Conservation (phyloP, 2,329 filamentous ascomycete genomes). For the Colletotrichum aenigma region DNA sequence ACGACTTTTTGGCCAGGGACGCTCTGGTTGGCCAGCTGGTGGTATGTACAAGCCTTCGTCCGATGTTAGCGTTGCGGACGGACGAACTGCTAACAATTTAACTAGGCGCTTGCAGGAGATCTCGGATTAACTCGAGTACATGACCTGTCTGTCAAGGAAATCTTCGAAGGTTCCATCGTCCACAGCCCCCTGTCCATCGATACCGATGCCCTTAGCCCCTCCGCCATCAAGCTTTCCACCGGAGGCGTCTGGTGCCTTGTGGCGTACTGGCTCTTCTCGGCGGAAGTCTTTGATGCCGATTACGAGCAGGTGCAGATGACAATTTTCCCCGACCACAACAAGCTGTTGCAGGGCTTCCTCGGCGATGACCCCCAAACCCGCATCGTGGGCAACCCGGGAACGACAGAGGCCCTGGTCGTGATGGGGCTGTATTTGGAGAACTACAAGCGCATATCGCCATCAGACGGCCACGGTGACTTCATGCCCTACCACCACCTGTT, state of each 20-base stretch:
- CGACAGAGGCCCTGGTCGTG: slow-evolving; percentile 63
- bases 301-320: slow-evolving; percentile 56
- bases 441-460: slow-evolving; percentile 45
- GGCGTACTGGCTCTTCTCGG: slow-evolving; percentile 67
- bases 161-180: slow-evolving; percentile 44
- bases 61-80: background rate
- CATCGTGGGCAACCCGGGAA: slow-evolving; percentile 56
- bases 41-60: slow-evolving; percentile 42
- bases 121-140: slow-evolving; percentile 51
- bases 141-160: slow-evolving; percentile 49
- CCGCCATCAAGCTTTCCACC: slow-evolving; percentile 61
- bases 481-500: slow-evolving; percentile 66
- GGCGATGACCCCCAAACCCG: slow-evolving; percentile 51
- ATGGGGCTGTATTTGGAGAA: slow-evolving; percentile 65
- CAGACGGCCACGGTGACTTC: slow-evolving; percentile 43
- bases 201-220: slow-evolving; percentile 49
- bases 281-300: slow-evolving; percentile 63
- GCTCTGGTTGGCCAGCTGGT: slow-evolving; percentile 75
- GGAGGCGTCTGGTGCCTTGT: slow-evolving; percentile 64
- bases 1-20: slow-evolving; percentile 64
- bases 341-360: slow-evolving; percentile 58
- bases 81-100: slow-evolving; percentile 13
- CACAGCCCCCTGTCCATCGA: slow-evolving; percentile 50
- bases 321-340: slow-evolving; percentile 65
- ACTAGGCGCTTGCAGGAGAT: slow-evolving; percentile 67